phyloP scores from a whole-genome alignment of 495 filamentous ascomycete genomes.

The Penicillium parvum region DNA sequence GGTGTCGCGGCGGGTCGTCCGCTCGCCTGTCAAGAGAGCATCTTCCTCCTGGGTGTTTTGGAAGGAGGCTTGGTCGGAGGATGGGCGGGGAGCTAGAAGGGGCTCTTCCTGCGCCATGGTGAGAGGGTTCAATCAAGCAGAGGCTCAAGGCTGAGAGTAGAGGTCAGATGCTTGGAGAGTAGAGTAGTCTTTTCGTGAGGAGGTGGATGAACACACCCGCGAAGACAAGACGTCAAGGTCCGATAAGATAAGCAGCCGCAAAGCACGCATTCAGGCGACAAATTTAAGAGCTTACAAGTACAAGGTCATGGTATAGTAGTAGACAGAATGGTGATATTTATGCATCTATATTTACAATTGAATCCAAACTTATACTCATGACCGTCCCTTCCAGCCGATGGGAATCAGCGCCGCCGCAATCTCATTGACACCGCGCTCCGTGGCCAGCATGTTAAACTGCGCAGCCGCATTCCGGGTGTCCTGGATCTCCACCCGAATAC shows the following conservation, averaged over 20 bases:
- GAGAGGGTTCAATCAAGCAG: too few species aligned
- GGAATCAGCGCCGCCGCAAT: slow-evolving; percentile 89
- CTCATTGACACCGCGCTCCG: slow-evolving; percentile 71
- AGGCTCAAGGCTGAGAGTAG: too few species aligned
- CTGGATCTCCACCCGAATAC: slow-evolving; percentile 81
- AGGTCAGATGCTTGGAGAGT: slow-evolving; percentile 4
- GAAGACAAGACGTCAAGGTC: too few species aligned
- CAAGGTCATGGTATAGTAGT: too few species aligned
- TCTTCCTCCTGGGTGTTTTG: slow-evolving; percentile 57
- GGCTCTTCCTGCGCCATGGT: slow-evolving; percentile 45
- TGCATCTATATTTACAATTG: too few species aligned
- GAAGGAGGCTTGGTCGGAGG: slow-evolving; percentile 44
- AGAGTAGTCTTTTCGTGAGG: too few species aligned
- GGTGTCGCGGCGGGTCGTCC: slow-evolving; percentile 25
- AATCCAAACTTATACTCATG: too few species aligned
- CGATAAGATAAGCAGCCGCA: too few species aligned
- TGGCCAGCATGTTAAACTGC: slow-evolving; percentile 83
- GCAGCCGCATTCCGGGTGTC: slow-evolving; percentile 93
- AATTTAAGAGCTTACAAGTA: too few species aligned
- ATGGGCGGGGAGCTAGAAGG: slow-evolving; percentile 39
- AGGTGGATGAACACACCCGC: too few species aligned
- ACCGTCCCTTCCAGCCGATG: slow-evolving; percentile 67
- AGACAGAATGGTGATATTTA: too few species aligned
- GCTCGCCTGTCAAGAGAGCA: slow-evolving; percentile 58
- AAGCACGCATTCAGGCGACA: too few species aligned